Base-by-base conservation (phyloP, 768 basidiomycete genomes). In the Chalciporus piperatus region DNA sequence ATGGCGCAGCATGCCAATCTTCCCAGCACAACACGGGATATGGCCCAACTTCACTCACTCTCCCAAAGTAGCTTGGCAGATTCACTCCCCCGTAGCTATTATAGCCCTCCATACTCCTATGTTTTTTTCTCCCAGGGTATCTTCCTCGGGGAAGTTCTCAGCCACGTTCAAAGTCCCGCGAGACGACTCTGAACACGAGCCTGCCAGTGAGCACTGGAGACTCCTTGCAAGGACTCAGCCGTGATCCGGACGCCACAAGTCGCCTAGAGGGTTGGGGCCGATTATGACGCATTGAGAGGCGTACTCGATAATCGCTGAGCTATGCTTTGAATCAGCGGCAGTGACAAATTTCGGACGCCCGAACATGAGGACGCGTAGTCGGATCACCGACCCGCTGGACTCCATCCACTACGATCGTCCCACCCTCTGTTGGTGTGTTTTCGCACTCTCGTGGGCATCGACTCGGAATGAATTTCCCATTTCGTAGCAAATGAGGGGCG, bases 21-120 rank as follows among this genome's bases (percentile, higher is more conserved):
- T 47, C 52, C 41, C 58, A 57, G 55, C 41, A 46, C 33, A 39
- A 46, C 54, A 54, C 61, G 46, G 58, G 56, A 53, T 41, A 38
- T 40, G 40, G 51, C 54, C 47, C 51, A 52, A 53, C 53, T 46
- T 38, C 46, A 59, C 48, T 50, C 38, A 47, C 59, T 55, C 54
- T 61, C 42, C 48, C 47, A 45, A 45, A 52, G 57, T 50, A 52
- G 23, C 51, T 11, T 41, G 52, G 42, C 43, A 33, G 12, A 41
- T 14, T 38, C 12, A 13, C 30, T 17, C 19, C 20, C 28, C 20
- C 25, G 11, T 46, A 22, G 16, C 33, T 37, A 37, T 16, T n/a
- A 9, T 16, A 3, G n/a, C 35, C n/a, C n/a, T 7, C 16, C 35
- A n/a, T 6, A n/a, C 35, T 37, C 35, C 35, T 37, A n/a, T n/a